Evolutionary conservation across 192 early-diverging fungal genomes (phyloP).

Genomic region (Thamnidium elegans): DNA sequence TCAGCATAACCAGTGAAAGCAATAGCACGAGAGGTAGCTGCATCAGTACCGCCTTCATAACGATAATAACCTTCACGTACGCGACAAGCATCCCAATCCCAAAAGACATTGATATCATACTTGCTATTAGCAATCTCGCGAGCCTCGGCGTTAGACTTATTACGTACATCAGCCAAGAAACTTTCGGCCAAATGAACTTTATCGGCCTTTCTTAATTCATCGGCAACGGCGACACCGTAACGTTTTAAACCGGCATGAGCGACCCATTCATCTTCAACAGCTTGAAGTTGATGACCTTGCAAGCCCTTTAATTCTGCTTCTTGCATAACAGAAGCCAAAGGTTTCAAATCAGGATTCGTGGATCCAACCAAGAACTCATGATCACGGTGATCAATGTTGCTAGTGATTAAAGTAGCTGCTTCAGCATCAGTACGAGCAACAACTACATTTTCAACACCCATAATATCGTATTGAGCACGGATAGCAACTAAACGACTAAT

Average conservation of each 20-base stretch:
- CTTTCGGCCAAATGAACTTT: constrained; percentile 47
- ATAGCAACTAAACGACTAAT: constrained; percentile 94
- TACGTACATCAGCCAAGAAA: constrained; percentile 39
- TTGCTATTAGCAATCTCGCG: constrained; percentile 68
- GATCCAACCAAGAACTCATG: constrained; percentile 94
- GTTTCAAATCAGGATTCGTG: constrained; percentile 73
- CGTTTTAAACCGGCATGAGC: constrained; percentile 75
- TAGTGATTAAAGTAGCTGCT: constrained; percentile 93
- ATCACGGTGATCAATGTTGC: constrained; percentile 94
- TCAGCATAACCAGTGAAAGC: constrained; percentile 89
- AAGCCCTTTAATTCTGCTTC: constrained; percentile 76
- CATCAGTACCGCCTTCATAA: constrained; percentile 91
- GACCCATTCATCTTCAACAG: constrained; percentile 85
- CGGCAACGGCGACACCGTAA: constrained; percentile 77
- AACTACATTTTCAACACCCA: constrained; percentile 93
- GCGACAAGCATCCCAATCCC: constrained; percentile 88
- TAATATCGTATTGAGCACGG: constrained; percentile 96
- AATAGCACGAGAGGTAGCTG: constrained; percentile 77
- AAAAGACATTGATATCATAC: constrained; percentile 70
- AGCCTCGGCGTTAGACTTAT: constrained; percentile 80
- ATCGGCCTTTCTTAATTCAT: constrained; percentile 66
- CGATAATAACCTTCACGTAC: constrained; percentile 96
- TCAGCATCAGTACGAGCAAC: constrained; percentile 96
- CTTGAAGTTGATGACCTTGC: constrained; percentile 69
- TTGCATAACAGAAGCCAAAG: constrained; percentile 74